Evolutionary conservation across 352 stramenopile species (phyloP).

Genomic region (Pythium myriotylum): DNA sequence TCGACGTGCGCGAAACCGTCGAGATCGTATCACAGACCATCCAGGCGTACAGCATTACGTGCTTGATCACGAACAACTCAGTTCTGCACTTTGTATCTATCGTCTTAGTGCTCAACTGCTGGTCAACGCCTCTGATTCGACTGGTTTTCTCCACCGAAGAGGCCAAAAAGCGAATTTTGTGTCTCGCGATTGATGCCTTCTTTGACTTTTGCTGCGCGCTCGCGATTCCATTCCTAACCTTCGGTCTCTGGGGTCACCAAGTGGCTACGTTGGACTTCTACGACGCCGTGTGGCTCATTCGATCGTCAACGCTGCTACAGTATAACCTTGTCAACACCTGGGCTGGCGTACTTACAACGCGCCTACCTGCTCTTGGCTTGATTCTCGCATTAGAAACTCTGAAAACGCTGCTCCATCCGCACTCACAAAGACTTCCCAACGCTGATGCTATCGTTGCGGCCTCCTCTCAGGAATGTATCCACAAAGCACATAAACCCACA

Average conservation of each 20-base stretch:
- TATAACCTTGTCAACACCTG: slow-evolving; percentile 32
- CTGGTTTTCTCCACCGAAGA: slow-evolving; percentile 10
- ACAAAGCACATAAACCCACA: too few relatives aligned
- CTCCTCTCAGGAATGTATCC: too few relatives aligned
- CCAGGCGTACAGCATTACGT: slow-evolving; percentile 29
- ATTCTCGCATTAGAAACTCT: slow-evolving; percentile 24
- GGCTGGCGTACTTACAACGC: slow-evolving; percentile 23
- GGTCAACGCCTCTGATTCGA: slow-evolving; percentile 25
- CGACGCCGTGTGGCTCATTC: slow-evolving; percentile 28
- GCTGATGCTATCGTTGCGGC: too few relatives aligned
- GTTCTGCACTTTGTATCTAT: slow-evolving; percentile 26
- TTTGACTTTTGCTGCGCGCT: slow-evolving; percentile 37
- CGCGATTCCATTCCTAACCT: slow-evolving; percentile 31
- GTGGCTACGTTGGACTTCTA: slow-evolving; percentile 29
- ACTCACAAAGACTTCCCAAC: background rate
- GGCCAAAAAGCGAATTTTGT: slow-evolving; percentile 25
- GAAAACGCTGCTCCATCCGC: slow-evolving; percentile 22
- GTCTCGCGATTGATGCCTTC: slow-evolving; percentile 25
- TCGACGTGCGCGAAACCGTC: slow-evolving; percentile 22
- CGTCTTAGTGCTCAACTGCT: slow-evolving; percentile 31
- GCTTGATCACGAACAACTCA: slow-evolving; percentile 27
- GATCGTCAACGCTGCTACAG: slow-evolving; percentile 26
- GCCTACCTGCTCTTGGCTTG: slow-evolving; percentile 21
- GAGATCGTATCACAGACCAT: slow-evolving; percentile 27
- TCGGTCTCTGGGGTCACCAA: slow-evolving; percentile 23